These are phyloP conservation scores for Coemansia sp. DNA, from an alignment of 192 early-diverging fungal genomes.

Conservation along the genomic window DNA sequence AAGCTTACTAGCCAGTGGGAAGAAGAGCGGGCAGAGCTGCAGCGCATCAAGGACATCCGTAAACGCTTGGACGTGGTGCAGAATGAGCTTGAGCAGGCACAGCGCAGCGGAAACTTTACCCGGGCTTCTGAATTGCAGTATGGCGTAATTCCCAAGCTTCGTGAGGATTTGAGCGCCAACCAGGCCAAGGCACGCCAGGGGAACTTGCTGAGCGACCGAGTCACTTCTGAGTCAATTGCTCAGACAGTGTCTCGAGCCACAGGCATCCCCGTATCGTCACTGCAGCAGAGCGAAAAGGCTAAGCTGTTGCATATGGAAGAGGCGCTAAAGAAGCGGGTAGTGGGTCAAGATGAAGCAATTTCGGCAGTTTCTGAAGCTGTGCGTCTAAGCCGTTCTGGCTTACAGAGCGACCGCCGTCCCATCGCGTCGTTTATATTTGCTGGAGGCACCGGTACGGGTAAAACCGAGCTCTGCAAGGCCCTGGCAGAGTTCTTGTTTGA, in stretches of 20 bases:
- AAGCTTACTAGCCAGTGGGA: constrained; percentile 63
- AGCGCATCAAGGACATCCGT: constrained; percentile 67
- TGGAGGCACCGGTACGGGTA: constrained; percentile 82
- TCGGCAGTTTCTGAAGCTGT: constrained; percentile 69
- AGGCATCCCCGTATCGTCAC: constrained; percentile 74
- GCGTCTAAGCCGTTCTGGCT: constrained; percentile 71
- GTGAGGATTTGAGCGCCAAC: constrained; percentile 61
- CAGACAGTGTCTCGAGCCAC: constrained; percentile 71
- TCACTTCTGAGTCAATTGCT: constrained; percentile 75
- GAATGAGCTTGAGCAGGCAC: constrained; percentile 71
- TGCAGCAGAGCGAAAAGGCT: constrained; percentile 68
- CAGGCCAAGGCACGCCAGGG: constrained; percentile 50
- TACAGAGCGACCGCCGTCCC: constrained; percentile 69
- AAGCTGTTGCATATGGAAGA: constrained; percentile 73
- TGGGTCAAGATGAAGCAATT: constrained; percentile 74
- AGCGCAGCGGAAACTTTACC: constrained; percentile 69
- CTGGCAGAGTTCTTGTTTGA: constrained; percentile 77
- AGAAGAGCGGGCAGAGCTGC: constrained; percentile 66
- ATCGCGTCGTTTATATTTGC: constrained; percentile 79
- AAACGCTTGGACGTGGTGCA: constrained; percentile 69
- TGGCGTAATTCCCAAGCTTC: constrained; percentile 72
- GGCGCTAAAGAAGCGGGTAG: constrained; percentile 56
- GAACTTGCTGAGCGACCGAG: constrained; percentile 73
- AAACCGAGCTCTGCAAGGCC: constrained; percentile 75
- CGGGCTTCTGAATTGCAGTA: constrained; percentile 75